A percentile compares a stretch with the other conserved stretches of the same genome.
Conservation (phyloP, 768 basidiomycete genomes). For the Exidia glandulosa region DNA sequence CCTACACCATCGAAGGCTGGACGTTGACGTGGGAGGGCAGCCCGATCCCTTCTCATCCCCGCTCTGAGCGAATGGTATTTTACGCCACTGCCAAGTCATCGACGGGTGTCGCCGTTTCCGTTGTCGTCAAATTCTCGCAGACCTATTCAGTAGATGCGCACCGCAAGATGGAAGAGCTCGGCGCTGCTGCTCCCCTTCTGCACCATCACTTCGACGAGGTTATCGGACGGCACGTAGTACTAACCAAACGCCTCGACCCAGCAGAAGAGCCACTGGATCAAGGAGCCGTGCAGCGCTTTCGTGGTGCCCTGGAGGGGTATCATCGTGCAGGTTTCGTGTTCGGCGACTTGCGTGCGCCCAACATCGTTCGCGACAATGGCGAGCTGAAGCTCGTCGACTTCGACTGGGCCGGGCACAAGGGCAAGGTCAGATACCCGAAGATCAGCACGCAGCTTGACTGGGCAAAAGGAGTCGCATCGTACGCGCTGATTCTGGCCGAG, state of each 20-base stretch:
- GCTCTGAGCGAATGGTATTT: too few species aligned
- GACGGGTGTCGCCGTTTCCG: too few species aligned
- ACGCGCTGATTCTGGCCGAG: background rate
- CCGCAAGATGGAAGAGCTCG: background rate
- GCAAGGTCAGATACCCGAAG: slow-evolving; percentile 11
- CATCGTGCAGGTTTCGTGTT: slow-evolving; percentile 27
- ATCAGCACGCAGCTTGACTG: background rate
- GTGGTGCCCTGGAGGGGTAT: background rate
- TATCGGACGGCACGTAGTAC: too few species aligned
- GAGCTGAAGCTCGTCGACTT: slow-evolving; percentile 26
- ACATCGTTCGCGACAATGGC: slow-evolving; percentile 16
- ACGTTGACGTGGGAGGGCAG: background rate
- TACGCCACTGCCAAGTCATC: too few species aligned
- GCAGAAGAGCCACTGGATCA: too few species aligned
- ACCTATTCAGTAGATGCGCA: background rate
- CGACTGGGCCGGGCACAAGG: slow-evolving; percentile 26
- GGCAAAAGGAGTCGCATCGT: background rate
- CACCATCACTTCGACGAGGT: too few species aligned
- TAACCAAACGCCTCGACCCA: too few species aligned
- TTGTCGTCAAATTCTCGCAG: too few species aligned
- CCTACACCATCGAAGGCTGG: background rate
- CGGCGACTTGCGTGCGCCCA: slow-evolving; percentile 26
- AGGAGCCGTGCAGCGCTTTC: background rate
- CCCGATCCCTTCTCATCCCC: background rate
- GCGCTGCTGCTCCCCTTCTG: too few species aligned